Percentiles rank a stretch among this genome's conserved stretches.
These are phyloP conservation scores for Dissophora globulifera DNA, from an alignment of 192 early-diverging fungal genomes.

Conservation along the genomic window DNA sequence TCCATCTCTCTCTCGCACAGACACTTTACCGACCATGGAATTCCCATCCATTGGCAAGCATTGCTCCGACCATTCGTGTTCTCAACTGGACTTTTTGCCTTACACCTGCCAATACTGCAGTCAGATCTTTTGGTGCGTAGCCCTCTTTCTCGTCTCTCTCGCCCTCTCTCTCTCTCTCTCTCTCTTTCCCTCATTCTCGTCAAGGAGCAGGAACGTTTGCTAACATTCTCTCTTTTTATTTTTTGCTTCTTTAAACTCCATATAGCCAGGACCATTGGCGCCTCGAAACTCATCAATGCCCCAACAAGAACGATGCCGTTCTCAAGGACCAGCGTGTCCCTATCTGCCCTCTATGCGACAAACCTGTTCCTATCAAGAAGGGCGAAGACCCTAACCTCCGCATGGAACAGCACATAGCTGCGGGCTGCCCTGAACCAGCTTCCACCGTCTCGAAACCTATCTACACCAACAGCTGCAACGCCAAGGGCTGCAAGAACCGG, in stretches of 20 bases:
- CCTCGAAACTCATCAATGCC: slow-evolving; percentile 71
- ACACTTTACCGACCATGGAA: slow-evolving; percentile 63
- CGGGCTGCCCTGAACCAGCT: slow-evolving; percentile 63
- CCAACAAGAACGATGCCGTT: slow-evolving; percentile 61
- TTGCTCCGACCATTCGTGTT: slow-evolving; percentile 68
- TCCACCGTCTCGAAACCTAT: slow-evolving; percentile 61
- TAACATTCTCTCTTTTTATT: background rate
- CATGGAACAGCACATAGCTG: slow-evolving; percentile 74
- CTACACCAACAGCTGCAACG: slow-evolving; percentile 68
- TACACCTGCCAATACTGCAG: slow-evolving; percentile 66
- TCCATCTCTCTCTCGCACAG: background rate
- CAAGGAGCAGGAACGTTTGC: too few species aligned
- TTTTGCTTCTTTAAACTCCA: slow-evolving; percentile 1
- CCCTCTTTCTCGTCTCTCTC: background rate
- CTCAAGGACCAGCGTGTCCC: slow-evolving; percentile 72
- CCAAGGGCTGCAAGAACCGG: slow-evolving; percentile 71
- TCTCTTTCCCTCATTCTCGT: background rate
- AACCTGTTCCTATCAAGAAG: slow-evolving; percentile 74
- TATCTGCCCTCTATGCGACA: slow-evolving; percentile 79
- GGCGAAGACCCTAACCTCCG: slow-evolving; percentile 80
- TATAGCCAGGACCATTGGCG: slow-evolving; percentile 77
- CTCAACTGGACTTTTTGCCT: slow-evolving; percentile 64
- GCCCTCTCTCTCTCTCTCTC: background rate
- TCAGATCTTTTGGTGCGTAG: slow-evolving; percentile 59
- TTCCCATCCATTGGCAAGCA: slow-evolving; percentile 75